A percentile compares a stretch with the other conserved stretches of the same genome.
These are phyloP conservation scores for Tylopilus plumbeoviolaceoides DNA, from an alignment of 768 basidiomycete species.

Conservation along the genomic window DNA sequence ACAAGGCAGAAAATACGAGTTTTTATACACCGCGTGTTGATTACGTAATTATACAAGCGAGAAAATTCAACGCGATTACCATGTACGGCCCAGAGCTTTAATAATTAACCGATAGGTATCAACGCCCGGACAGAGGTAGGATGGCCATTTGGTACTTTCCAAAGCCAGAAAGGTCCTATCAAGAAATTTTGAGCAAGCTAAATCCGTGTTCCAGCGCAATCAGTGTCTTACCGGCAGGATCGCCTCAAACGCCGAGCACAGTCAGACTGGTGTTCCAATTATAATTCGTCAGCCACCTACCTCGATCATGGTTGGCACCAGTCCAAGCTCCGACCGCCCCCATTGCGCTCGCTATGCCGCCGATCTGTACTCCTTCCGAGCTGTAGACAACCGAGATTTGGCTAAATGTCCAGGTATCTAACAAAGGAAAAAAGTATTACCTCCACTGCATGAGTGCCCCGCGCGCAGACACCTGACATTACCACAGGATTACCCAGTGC, in stretches of 20 bases:
- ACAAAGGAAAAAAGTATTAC: slow-evolving; percentile 31
- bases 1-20: background rate
- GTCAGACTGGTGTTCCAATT: background rate
- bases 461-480: slow-evolving; percentile 48
- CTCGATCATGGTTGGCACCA: slow-evolving; percentile 53
- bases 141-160: slow-evolving; percentile 48
- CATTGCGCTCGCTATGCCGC: slow-evolving; percentile 57
- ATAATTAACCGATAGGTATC: background rate
- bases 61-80: background rate
- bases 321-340: slow-evolving; percentile 72
- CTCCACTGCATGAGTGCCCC: slow-evolving; percentile 56
- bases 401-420: background rate
- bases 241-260: slow-evolving; percentile 35
- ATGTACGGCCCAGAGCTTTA: too few species aligned
- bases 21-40: background rate
- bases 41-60: slow-evolving; percentile 12
- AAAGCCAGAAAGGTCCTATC: slow-evolving; percentile 70
- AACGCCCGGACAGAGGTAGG: slow-evolving; percentile 32
- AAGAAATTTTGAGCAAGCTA: background rate
- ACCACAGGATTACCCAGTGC: slow-evolving; percentile 10
- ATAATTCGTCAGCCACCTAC: slow-evolving; percentile 26
- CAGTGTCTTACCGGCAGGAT: slow-evolving; percentile 55
- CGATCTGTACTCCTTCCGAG: slow-evolving; percentile 65
- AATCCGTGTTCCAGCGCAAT: background rate
- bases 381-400: slow-evolving; percentile 30